Conservation (phyloP, 2,329 filamentous ascomycete genomes). For the Epichloe scottii region DNA sequence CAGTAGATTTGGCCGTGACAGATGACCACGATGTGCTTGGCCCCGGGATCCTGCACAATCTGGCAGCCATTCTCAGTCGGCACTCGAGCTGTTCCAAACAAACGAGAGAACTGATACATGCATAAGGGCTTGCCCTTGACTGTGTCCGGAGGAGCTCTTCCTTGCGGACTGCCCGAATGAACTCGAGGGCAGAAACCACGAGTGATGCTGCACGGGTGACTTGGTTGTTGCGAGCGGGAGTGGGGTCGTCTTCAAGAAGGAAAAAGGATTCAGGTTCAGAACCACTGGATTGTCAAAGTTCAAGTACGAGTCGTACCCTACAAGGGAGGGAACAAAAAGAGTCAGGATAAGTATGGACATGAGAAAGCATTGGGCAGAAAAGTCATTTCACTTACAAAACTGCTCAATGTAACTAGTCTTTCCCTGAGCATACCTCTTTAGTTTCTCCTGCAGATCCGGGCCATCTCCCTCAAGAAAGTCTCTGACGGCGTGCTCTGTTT, state of each 20-base stretch:
- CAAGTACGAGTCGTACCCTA: slow-evolving; percentile 97
- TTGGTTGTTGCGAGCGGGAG: slow-evolving; percentile 90
- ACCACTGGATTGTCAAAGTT: slow-evolving; percentile 98
- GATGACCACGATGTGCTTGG: slow-evolving; percentile 85
- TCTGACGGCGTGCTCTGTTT: slow-evolving; percentile 66
- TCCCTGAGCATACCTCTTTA: slow-evolving; percentile 80
- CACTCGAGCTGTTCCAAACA: slow-evolving; percentile 90
- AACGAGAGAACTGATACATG: slow-evolving; percentile 95
- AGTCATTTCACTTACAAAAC: slow-evolving; percentile 59
- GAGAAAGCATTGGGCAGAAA: neutral
- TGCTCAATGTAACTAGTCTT: slow-evolving; percentile 97
- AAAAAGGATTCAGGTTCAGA: slow-evolving; percentile 94
- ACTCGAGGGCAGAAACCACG: slow-evolving; percentile 78
- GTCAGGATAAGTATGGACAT: neutral
- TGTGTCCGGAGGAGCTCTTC: slow-evolving; percentile 85
- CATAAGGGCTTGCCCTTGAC: slow-evolving; percentile 74
- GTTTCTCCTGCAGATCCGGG: slow-evolving; percentile 70
- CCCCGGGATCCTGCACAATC: slow-evolving; percentile 87
- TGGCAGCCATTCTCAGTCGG: slow-evolving; percentile 91
- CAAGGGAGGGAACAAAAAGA: slow-evolving; percentile 3
- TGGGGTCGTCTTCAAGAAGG: slow-evolving; percentile 91
- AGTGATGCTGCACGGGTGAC: slow-evolving; percentile 88
- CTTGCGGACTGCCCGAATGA: slow-evolving; percentile 82
- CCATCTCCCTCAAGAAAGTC: slow-evolving; percentile 78
- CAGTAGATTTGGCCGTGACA: slow-evolving; percentile 96